Base-by-base conservation (phyloP, 148 eudicot species). In the Beta vulgaris region DNA sequence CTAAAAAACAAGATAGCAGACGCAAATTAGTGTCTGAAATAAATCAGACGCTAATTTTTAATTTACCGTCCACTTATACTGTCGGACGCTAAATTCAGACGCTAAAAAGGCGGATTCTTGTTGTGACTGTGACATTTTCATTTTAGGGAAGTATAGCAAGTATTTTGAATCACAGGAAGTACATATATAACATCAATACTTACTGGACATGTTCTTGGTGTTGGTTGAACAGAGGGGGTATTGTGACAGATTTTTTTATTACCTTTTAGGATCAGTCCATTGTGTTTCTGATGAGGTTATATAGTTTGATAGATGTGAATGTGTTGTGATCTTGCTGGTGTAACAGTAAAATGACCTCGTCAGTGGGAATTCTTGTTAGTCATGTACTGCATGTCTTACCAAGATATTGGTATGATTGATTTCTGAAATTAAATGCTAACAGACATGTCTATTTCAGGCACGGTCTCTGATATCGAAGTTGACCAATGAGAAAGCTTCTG, bases 401-500 rank as follows among this genome's bases (percentile, higher is more conserved):
- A 35, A 21, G 34, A 39, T 58, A 19, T 19, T n/a, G 66, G 62
- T 36, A 3, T 62, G 29, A 6, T 68, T 46, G 9, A 28, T 28
- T 42, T 40, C 19, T 44, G 34, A 3, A 10, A 19, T 31, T 62
- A 31, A 69, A 57, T 44, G 29, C 48, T 71, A 18, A 73, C 4
- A 19, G 26, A 10, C 13, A 46, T 54, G 23, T 73, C 31, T 65
- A 26, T 63, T 75, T 73, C 87, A 88, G 97, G 79, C 73, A 25
- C 72, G 77, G 82, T 69, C 92, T 78, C 23, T 86, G 85, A 79
- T 89, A 78, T 87, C 91, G 29, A 90, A 85, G 87, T 79, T 93
- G 86, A 86, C 91, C 4, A 89, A 90, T 39, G 98, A 93, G 87
- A 93, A 83, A 79, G 88, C 86, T 80, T 82, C 87, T 72, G 87